Percentiles rank a stretch among this genome's conserved stretches.
These are phyloP conservation scores for Orbilia javanica DNA, from an alignment of 2,329 filamentous ascomycete genomes.

Conservation along the genomic window DNA sequence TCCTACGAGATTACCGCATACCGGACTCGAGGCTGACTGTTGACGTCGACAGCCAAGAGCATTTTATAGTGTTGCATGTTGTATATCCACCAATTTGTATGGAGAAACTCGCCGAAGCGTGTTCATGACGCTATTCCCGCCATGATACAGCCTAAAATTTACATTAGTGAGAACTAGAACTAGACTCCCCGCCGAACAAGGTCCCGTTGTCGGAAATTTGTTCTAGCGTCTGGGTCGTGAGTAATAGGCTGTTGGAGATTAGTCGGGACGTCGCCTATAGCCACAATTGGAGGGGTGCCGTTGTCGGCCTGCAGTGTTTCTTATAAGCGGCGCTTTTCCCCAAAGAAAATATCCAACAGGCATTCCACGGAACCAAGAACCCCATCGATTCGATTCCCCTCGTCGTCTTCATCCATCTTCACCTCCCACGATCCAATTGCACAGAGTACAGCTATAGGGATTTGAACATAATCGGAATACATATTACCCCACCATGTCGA, in stretches of 20 bases:
- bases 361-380: not conserved
- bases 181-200: not conserved
- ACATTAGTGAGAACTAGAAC: not conserved
- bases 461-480: not conserved
- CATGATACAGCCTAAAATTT: not conserved
- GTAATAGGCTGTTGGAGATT: constrained; percentile 24
- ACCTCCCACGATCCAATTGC: constrained; percentile 12
- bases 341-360: constrained; percentile 27
- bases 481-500: constrained; percentile 75
- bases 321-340: constrained; percentile 33
- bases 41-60: too few species aligned
- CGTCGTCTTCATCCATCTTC: constrained; percentile 6
- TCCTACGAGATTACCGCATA: too few species aligned
- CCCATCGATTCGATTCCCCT: not conserved
- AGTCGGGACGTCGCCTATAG: not conserved
- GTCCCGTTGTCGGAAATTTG: constrained; percentile 22
- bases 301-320: constrained; percentile 24
- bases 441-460: not conserved
- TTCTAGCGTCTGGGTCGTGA: constrained; percentile 4
- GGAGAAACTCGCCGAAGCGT: not conserved
- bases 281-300: constrained; percentile 11
- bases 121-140: not conserved
- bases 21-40: too few species aligned
- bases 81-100: not conserved
- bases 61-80: constrained; percentile 1